Percentiles rank a stretch among this genome's conserved stretches.
Conservation (phyloP, 768 basidiomycete genomes). For the Bullera alba region DNA sequence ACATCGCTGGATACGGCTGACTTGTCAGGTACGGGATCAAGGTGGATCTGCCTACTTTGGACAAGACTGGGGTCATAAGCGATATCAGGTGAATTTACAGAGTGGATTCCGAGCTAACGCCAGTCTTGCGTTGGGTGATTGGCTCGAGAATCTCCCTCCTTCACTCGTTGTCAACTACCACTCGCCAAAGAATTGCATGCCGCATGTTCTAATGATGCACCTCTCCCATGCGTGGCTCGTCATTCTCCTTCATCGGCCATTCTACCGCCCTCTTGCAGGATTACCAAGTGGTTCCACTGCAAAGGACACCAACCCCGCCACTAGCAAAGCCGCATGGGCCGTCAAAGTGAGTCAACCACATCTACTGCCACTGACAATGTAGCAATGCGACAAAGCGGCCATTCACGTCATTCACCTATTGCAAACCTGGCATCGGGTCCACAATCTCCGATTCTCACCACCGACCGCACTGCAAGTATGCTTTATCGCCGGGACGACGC, state of each 20-base stretch:
- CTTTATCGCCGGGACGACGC: constrained; percentile 30
- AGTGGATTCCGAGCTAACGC: neutral
- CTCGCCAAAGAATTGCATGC: constrained; percentile 25
- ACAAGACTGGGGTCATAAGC: constrained; percentile 19
- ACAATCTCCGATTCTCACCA: constrained; percentile 20
- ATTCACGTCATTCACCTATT: constrained; percentile 18
- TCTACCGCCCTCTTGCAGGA: constrained; percentile 23
- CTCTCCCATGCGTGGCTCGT: constrained; percentile 32
- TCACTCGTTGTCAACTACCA: constrained; percentile 22
- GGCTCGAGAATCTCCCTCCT: constrained; percentile 29
- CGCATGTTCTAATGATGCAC: constrained; percentile 37
- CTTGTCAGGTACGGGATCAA: constrained; percentile 30
- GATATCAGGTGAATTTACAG: constrained; percentile 23
- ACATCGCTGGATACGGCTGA: neutral
- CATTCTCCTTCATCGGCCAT: constrained; percentile 36
- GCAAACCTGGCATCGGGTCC: constrained; percentile 23
- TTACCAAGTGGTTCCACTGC: neutral
- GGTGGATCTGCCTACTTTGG: constrained; percentile 19
- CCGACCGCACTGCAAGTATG: constrained; percentile 24
- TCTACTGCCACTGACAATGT: neutral
- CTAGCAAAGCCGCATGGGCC: neutral
- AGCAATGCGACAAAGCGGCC: constrained; percentile 28
- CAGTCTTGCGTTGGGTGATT: constrained; percentile 29
- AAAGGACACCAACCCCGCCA: neutral
- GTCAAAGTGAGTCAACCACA: neutral